A percentile compares a stretch with the other conserved stretches of the same genome.
These are phyloP conservation scores for Oryza meridionalis DNA, from an alignment of 176 grass and related monocot species.

Conservation along the genomic window DNA sequence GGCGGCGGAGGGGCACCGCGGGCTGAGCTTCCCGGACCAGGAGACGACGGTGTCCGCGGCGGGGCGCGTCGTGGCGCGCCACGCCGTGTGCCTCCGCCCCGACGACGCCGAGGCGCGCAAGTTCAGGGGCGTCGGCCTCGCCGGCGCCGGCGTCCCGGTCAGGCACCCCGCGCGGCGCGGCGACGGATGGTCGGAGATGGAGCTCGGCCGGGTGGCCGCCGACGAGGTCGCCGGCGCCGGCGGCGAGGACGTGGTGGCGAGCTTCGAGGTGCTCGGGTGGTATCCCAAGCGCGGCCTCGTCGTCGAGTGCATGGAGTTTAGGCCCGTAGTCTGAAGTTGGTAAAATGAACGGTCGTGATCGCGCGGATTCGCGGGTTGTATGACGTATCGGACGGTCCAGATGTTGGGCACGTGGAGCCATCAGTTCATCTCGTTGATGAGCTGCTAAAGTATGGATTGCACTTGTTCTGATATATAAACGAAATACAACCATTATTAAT, in stretches of 20 bases:
- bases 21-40: conserved; percentile 43
- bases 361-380: no score
- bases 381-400: background rate
- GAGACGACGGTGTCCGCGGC: conserved; percentile 37
- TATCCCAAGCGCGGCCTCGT: conserved; percentile 37
- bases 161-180: background rate
- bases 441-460: background rate
- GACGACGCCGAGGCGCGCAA: background rate
- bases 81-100: conserved; percentile 40
- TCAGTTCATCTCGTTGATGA: background rate
- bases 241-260: conserved; percentile 24
- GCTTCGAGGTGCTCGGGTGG: conserved; percentile 40
- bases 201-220: conserved; percentile 29
- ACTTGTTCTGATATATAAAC: no score
- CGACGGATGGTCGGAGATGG: conserved; percentile 53
- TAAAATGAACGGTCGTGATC: background rate
- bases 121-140: background rate
- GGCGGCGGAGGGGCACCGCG: background rate
- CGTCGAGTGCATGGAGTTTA: conserved; percentile 39
- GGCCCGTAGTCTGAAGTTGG: conserved; percentile 18
- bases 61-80: background rate
- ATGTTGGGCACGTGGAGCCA: background rate
- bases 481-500: no score
- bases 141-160: background rate
- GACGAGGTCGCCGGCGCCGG: background rate